Percentiles rank a stretch among this genome's conserved stretches.
phyloP scores from a whole-genome alignment of 768 basidiomycete species.

The Agaricus blazei region DNA sequence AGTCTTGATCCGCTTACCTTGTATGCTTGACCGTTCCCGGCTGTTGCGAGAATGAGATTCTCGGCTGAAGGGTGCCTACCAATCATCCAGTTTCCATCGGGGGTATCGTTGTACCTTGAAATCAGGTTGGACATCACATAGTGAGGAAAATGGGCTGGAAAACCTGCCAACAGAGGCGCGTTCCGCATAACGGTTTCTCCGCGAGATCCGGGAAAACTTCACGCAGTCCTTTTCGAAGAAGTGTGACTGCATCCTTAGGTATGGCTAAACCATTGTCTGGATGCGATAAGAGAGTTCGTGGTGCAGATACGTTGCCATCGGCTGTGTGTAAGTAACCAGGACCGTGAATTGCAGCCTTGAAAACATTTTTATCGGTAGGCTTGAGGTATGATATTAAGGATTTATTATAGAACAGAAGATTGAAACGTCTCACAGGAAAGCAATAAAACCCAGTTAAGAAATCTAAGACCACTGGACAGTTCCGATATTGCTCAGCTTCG shows the following conservation, averaged over 20 bases:
- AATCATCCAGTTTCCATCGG: slow-evolving; percentile 87
- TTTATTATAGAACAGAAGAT: background rate
- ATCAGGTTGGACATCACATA: background rate
- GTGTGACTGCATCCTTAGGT: slow-evolving; percentile 47
- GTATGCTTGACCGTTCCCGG: slow-evolving; percentile 84
- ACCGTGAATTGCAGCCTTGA: slow-evolving; percentile 78
- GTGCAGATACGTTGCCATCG: slow-evolving; percentile 54
- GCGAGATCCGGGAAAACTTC: slow-evolving; percentile 75
- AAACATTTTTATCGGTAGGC: slow-evolving; percentile 62
- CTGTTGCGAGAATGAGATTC: slow-evolving; percentile 76
- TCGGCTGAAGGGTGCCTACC: slow-evolving; percentile 56
- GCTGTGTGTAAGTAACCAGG: slow-evolving; percentile 62
- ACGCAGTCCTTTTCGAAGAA: slow-evolving; percentile 47
- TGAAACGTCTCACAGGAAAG: slow-evolving; percentile 59
- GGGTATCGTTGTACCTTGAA: slow-evolving; percentile 82
- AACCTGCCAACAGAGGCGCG: slow-evolving; percentile 84
- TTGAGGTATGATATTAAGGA: slow-evolving; percentile 19
- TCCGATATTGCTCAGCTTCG: slow-evolving; percentile 58
- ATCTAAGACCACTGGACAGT: slow-evolving; percentile 68
- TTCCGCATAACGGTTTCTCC: slow-evolving; percentile 61
- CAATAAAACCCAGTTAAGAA: slow-evolving; percentile 73
- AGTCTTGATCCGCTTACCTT: slow-evolving; percentile 45
- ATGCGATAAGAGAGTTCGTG: slow-evolving; percentile 67
- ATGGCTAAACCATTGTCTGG: slow-evolving; percentile 56
- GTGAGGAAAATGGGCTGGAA: slow-evolving; percentile 3